Evolutionary conservation across 2,329 filamentous ascomycete species (phyloP).

Genomic region (Apiospora saccharicola): DNA sequence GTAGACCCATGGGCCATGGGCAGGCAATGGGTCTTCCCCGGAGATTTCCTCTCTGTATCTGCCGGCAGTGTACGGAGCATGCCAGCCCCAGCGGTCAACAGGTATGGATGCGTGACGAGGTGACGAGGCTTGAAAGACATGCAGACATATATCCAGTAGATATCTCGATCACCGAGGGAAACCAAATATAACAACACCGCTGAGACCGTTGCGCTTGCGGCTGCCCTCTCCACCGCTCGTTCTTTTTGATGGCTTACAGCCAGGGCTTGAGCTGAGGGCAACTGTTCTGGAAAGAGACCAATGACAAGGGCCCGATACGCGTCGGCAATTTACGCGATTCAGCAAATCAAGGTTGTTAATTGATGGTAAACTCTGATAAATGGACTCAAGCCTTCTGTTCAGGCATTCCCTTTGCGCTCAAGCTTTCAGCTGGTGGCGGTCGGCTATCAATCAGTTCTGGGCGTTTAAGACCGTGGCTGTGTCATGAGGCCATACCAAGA

Average conservation of each 20-base stretch:
- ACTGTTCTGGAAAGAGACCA: neutral
- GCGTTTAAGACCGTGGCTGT: neutral
- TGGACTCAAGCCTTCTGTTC: neutral
- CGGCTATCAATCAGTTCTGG: neutral
- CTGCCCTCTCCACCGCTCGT: neutral
- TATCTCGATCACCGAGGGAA: neutral
- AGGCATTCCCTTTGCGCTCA: neutral
- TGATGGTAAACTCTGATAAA: constrained; percentile 16
- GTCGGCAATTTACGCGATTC: constrained; percentile 1
- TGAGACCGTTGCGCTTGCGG: neutral
- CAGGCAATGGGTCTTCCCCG: constrained; percentile 16
- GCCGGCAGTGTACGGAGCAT: neutral
- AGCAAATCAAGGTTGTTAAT: neutral
- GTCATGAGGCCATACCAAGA: constrained; percentile 1
- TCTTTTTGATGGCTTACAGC: constrained; percentile 14
- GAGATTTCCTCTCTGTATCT: neutral
- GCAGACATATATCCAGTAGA: neutral
- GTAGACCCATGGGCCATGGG: neutral
- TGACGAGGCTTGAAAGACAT: neutral
- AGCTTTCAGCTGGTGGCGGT: constrained; percentile 10
- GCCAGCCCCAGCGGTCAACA: neutral
- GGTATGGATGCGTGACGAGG: neutral
- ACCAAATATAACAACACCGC: neutral
- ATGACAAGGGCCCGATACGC: neutral
- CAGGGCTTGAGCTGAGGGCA: neutral